phyloP scores from a whole-genome alignment of 1,139 yeast genomes.

The Kodamaea sp. region DNA sequence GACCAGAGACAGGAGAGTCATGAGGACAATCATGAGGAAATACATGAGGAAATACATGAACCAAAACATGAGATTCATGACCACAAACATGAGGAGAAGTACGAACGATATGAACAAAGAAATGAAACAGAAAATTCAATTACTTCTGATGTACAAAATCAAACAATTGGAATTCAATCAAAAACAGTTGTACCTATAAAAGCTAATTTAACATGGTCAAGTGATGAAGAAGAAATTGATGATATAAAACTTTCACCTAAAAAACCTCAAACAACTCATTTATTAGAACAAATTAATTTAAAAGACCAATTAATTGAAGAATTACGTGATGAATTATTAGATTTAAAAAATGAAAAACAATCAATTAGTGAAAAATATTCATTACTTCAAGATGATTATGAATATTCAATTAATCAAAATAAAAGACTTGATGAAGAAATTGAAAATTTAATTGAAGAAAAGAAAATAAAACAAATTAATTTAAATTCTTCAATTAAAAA shows the following conservation, averaged over 20 bases:
- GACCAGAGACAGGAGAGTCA: neutral
- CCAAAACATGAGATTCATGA: neutral
- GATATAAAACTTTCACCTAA: conserved; percentile 12
- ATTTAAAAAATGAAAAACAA: conserved; percentile 6
- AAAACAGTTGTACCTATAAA: conserved; percentile 72
- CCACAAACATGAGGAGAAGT: conserved; percentile 3
- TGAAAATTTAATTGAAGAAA: conserved; percentile 17
- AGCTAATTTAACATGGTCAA: conserved; percentile 78
- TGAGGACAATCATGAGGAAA: conserved; percentile 1
- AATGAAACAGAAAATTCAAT: conserved; percentile 6
- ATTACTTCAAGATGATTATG: conserved; percentile 24
- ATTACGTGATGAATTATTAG: conserved; percentile 12
- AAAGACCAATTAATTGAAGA: conserved; percentile 11
- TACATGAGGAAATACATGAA: conserved; percentile 1
- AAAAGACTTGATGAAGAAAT: conserved; percentile 23
- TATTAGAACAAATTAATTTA: conserved; percentile 5
- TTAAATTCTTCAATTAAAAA: conserved; percentile 5
- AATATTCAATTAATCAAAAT: conserved; percentile 21
- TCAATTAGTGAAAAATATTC: conserved; percentile 18
- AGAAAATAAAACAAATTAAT: conserved; percentile 4
- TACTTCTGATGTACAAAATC: conserved; percentile 20
- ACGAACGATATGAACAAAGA: conserved; percentile 3
- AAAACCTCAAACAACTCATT: conserved; percentile 5
- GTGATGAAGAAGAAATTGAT: conserved; percentile 62
- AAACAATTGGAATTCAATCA: conserved; percentile 48